Evolutionary conservation across 1,139 yeast species (phyloP).

Genomic region (Eremothecium gossypii): DNA sequence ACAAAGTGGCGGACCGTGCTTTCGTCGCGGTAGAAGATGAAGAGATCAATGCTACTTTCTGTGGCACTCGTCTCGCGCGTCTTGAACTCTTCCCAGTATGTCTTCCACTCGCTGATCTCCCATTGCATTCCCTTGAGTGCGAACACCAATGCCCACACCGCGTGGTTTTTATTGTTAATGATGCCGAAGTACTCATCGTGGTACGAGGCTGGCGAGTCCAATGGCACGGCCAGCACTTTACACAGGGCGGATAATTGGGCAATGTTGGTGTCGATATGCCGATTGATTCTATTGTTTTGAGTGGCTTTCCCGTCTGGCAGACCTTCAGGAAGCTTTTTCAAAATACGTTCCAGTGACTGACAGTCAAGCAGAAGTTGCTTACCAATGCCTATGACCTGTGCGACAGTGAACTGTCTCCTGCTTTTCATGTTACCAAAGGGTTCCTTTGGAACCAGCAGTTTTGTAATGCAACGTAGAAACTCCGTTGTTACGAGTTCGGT

Average conservation of each 20-base stretch:
- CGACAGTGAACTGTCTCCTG: conserved; percentile 24
- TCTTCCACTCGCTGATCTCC: conserved; percentile 25
- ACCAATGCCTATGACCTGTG: conserved; percentile 64
- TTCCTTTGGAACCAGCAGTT: conserved; percentile 30
- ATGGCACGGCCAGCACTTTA: conserved; percentile 24
- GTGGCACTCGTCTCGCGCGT: conserved; percentile 8
- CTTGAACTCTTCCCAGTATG: conserved; percentile 20
- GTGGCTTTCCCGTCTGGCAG: conserved; percentile 12
- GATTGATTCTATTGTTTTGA: conserved; percentile 20
- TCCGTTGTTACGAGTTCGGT: conserved; percentile 55
- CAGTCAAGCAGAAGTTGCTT: conserved; percentile 77
- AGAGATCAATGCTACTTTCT: conserved; percentile 10
- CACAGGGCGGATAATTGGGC: conserved; percentile 16
- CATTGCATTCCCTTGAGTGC: conserved; percentile 25
- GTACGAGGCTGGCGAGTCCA: conserved; percentile 23
- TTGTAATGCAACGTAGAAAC: conserved; percentile 49
- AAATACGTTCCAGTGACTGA: conserved; percentile 48
- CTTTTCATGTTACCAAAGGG: conserved; percentile 18
- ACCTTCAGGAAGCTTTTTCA: conserved; percentile 27
- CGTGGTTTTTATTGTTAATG: conserved; percentile 17
- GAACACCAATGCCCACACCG: conserved; percentile 26
- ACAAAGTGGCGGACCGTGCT: conserved; percentile 19
- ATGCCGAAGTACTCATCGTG: conserved; percentile 21
- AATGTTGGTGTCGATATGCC: conserved; percentile 21
- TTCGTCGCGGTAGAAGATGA: conserved; percentile 21